Evolutionary conservation across 148 eudicot genomes (phyloP).

Genomic region (Camellia japonica): DNA sequence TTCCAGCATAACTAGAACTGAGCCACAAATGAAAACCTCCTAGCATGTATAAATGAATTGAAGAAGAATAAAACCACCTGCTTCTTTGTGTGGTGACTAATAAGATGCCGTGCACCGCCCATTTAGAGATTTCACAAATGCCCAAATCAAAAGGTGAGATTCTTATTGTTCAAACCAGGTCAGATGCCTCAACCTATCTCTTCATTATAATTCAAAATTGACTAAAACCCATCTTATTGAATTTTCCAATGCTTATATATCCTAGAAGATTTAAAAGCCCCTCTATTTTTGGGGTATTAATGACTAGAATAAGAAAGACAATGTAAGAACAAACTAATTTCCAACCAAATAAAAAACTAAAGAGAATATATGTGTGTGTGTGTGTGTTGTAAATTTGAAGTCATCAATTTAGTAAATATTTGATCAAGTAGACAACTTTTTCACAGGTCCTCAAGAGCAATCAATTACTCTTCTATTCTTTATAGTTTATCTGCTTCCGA

Average conservation of each 20-base stretch:
- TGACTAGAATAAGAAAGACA: too few relatives aligned
- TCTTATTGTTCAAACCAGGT: neutral
- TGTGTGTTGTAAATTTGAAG: too few relatives aligned
- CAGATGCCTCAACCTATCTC: neutral
- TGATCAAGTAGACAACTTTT: neutral
- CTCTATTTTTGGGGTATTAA: too few relatives aligned
- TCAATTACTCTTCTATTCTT: neutral
- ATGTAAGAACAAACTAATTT: too few relatives aligned
- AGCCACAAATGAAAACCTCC: neutral
- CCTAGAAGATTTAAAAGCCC: too few relatives aligned
- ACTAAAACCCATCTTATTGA: too few relatives aligned
- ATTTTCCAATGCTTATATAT: too few relatives aligned
- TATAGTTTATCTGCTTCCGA: neutral
- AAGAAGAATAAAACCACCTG: neutral
- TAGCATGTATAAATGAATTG: neutral
- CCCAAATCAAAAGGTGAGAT: neutral
- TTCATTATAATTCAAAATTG: too few relatives aligned
- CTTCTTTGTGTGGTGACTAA: neutral
- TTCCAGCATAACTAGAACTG: neutral
- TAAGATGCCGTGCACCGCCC: neutral
- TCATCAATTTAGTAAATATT: neutral
- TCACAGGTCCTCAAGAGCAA: neutral
- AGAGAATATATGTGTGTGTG: too few relatives aligned
- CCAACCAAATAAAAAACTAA: too few relatives aligned
- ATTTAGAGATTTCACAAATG: neutral